Evolutionary conservation across 805 yeast genomes (phyloP), one percentile per base, ranked within the genome.

Genomic region (Debaryomyces tyrocola): DNA sequence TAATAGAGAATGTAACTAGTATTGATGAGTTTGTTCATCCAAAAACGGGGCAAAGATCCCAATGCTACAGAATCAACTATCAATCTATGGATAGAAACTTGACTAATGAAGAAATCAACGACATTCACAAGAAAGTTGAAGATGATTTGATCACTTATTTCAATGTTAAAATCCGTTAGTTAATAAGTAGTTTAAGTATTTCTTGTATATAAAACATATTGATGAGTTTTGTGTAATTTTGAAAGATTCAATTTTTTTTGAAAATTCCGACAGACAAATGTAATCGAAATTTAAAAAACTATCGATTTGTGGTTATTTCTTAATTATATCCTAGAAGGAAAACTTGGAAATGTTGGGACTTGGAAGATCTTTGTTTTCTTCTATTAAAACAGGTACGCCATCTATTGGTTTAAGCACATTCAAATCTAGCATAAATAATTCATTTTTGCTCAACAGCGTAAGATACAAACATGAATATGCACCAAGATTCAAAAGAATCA

Each of bases 31-130:
- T 92, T 59, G 74, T 72, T 11, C 96, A 92, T 64, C 96, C 96
- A 33, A 89, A 89, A 60, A 84, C 90, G 0, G 84, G 84, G 2
- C 79, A 76, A 55, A 79, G 71, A 52, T 86, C 96, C 7, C 86
- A 87, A 57, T 90, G 97, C 69, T 94, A 89, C 75, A 75, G 99
- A 55, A 79, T 94, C 48, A 85, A 86, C 61, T 94, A 90, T 69
- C 98, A 94, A 69, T 87, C 96, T 1, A 91, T 94, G 97, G 97
- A 92, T 57, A 80, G 97, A 58, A 86, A 87, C 47, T 73, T 94
- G 55, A 89, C 96, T 20, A 90, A 87, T 61, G 85, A 80, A 1
- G 98, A 94, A 63, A 78, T 94, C 45, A 92, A 92, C 60, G 73
- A 58, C 1, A 69, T 90, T 40, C 96, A 94, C 60, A 78, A 78